phyloP scores from a whole-genome alignment of 2,329 filamentous ascomycete species.

The Purpureocillium takamizusanense region DNA sequence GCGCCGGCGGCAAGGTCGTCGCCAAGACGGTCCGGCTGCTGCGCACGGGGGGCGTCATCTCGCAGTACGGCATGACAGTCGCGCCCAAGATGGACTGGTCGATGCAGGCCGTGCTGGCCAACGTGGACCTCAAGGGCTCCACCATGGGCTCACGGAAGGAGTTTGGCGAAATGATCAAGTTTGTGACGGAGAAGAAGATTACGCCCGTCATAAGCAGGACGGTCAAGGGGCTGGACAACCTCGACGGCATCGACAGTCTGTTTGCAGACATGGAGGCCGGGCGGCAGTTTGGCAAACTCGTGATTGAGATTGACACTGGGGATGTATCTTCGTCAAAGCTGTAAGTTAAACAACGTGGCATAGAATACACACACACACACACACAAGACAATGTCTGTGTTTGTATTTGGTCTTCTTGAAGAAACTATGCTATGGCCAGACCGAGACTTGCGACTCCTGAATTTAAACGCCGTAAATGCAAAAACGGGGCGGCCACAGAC shows the following conservation, averaged over 20 bases:
- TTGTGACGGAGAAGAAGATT: constrained; percentile 66
- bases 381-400: constrained; percentile 5
- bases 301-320: constrained; percentile 56
- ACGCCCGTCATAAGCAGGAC: constrained; percentile 69
- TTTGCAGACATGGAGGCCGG: constrained; percentile 85
- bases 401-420: not conserved
- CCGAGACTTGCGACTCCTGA: not conserved
- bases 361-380: not conserved
- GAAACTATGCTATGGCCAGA: not conserved
- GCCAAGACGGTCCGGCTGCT: constrained; percentile 57
- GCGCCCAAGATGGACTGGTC: constrained; percentile 76
- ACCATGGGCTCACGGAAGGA: constrained; percentile 90
- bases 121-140: constrained; percentile 75
- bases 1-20: constrained; percentile 82
- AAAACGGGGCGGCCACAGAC: not conserved
- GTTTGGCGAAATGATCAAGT: constrained; percentile 83
- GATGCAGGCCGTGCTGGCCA: constrained; percentile 77
- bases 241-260: constrained; percentile 69
- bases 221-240: constrained; percentile 62
- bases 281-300: constrained; percentile 85
- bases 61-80: constrained; percentile 85
- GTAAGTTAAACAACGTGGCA: constrained; percentile 16
- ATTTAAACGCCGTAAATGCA: constrained; percentile 7
- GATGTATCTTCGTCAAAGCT: constrained; percentile 29
- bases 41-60: constrained; percentile 75